These are phyloP conservation scores for Rhizopogon vesiculosus DNA, from an alignment of 768 basidiomycete species.

Conservation along the genomic window DNA sequence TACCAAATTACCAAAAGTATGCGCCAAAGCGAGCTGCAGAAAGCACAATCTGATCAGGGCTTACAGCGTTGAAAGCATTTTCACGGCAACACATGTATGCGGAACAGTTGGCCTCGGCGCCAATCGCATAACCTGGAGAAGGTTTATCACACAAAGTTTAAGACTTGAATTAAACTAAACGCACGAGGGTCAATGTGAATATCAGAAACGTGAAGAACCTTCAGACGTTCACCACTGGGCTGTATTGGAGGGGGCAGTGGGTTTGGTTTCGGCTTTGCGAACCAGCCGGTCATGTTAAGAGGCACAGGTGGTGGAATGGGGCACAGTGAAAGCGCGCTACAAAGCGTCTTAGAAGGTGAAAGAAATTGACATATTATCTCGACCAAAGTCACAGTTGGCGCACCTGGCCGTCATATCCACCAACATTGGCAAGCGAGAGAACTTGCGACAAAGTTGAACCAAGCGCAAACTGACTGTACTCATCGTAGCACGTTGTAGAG, in stretches of 20 bases:
- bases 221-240: slow-evolving; percentile 40
- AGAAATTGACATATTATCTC: background rate
- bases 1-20: slow-evolving; percentile 39
- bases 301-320: slow-evolving; percentile 34
- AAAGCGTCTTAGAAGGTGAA: slow-evolving; percentile 17
- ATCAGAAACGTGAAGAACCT: slow-evolving; percentile 46
- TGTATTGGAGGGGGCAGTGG: slow-evolving; percentile 36
- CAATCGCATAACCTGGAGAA: slow-evolving; percentile 56
- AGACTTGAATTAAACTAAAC: slow-evolving; percentile 8
- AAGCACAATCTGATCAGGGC: slow-evolving; percentile 41
- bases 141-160: background rate
- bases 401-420: slow-evolving; percentile 48
- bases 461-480: slow-evolving; percentile 30
- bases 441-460: slow-evolving; percentile 46
- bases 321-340: slow-evolving; percentile 30
- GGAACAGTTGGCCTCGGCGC: slow-evolving; percentile 67
- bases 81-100: slow-evolving; percentile 58
- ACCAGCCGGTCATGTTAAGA: slow-evolving; percentile 44
- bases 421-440: slow-evolving; percentile 38
- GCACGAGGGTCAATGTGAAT: slow-evolving; percentile 47
- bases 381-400: background rate
- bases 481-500: slow-evolving; percentile 27
- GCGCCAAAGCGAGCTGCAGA: slow-evolving; percentile 65
- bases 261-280: slow-evolving; percentile 46
- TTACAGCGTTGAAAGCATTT: slow-evolving; percentile 41